Conservation (phyloP, 805 yeast genomes). For the Wickerhamomyces subpelliculosus region DNA sequence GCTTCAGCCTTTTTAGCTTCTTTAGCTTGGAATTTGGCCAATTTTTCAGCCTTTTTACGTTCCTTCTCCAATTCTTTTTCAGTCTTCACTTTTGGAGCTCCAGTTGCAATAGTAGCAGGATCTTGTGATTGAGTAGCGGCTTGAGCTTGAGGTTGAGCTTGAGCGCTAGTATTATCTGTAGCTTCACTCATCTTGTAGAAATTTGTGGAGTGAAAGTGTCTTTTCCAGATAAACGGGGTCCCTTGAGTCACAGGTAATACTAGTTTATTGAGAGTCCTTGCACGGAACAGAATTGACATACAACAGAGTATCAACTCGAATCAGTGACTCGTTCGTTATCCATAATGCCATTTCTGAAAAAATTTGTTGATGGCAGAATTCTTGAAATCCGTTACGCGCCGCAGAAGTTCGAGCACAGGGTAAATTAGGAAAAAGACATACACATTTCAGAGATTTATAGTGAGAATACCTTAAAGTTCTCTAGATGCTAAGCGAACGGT, state of each 20-base stretch:
- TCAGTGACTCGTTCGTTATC: too few relatives aligned
- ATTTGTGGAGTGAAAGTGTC: not conserved
- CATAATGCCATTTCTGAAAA: slow-evolving; percentile 1
- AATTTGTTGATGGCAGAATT: not conserved
- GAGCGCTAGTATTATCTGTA: slow-evolving; percentile 2
- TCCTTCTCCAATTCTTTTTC: slow-evolving; percentile 83
- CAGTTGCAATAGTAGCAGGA: slow-evolving; percentile 21
- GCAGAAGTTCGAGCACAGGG: too few relatives aligned
- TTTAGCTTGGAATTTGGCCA: slow-evolving; percentile 81
- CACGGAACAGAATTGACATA: slow-evolving; percentile 7
- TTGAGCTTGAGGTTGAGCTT: slow-evolving; percentile 6
- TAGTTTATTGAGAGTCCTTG: slow-evolving; percentile 2
- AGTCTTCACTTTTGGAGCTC: slow-evolving; percentile 46
- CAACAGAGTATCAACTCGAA: too few relatives aligned
- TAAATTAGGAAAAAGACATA: too few relatives aligned
- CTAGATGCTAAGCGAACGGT: not conserved
- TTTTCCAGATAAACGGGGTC: not conserved
- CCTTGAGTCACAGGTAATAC: slow-evolving; percentile 2
- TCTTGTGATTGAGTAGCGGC: slow-evolving; percentile 3
- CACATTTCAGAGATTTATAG: too few relatives aligned
- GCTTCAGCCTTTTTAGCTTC: slow-evolving; percentile 65
- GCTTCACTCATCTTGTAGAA: slow-evolving; percentile 10
- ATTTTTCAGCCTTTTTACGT: slow-evolving; percentile 79
- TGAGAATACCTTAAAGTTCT: not conserved
- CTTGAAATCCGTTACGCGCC: too few relatives aligned